phyloP scores from a whole-genome alignment of 2,329 filamentous ascomycete species.

The Colletotrichum salicis region DNA sequence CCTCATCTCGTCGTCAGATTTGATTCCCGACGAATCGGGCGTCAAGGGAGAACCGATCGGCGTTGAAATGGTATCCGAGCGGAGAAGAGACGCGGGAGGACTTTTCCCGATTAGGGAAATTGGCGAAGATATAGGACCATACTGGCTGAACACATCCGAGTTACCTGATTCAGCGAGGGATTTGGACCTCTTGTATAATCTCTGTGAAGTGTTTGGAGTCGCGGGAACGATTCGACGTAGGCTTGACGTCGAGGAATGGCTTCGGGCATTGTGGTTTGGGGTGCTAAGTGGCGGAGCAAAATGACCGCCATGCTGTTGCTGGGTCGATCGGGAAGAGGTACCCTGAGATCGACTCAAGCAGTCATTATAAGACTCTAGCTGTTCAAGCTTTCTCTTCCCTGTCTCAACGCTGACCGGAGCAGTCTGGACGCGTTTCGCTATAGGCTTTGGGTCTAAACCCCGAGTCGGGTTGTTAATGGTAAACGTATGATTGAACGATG shows the following conservation, averaged over 20 bases:
- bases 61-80: conserved; percentile 40
- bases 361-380: background rate
- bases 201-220: background rate
- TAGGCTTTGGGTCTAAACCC: conserved; percentile 4
- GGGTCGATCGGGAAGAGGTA: background rate
- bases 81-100: conserved; percentile 34
- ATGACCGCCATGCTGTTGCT: background rate
- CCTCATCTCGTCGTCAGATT: conserved; percentile 49
- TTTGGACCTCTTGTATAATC: conserved; percentile 29
- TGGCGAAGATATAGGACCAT: conserved; percentile 20
- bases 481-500: conserved; percentile 47
- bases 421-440: conserved; percentile 6
- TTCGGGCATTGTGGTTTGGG: conserved; percentile 4
- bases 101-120: conserved; percentile 16
- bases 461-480: background rate
- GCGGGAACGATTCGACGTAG: background rate
- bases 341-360: background rate
- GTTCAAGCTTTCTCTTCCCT: conserved; percentile 2
- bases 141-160: background rate
- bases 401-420: background rate
- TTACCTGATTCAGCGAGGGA: conserved; percentile 27
- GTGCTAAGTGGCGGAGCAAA: background rate
- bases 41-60: conserved; percentile 50
- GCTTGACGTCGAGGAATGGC: background rate
- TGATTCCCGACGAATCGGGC: conserved; percentile 52